A percentile compares a stretch with the other conserved stretches of the same genome.
Conservation (phyloP, 495 filamentous ascomycete species). For the Tuber microsphaerosporum region DNA sequence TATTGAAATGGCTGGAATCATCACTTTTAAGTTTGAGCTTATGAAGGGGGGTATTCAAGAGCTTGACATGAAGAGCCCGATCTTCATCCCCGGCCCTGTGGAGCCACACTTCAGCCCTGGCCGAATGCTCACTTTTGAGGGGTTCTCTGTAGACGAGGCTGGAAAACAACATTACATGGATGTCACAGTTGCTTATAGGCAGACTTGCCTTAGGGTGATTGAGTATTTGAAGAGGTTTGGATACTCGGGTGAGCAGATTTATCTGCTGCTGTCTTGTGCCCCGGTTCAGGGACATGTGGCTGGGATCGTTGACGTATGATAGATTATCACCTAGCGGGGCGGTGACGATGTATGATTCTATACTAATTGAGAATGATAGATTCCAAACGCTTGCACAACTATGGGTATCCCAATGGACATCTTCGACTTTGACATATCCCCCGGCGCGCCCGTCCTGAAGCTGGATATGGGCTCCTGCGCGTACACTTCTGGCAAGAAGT, state of each 20-base stretch:
- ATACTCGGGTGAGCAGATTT: constrained; percentile 71
- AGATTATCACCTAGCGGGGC: constrained; percentile 24
- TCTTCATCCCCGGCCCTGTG: constrained; percentile 84
- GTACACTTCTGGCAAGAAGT: constrained; percentile 41
- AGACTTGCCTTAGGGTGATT: constrained; percentile 73
- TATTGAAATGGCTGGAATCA: constrained; percentile 92
- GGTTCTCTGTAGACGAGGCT: constrained; percentile 84
- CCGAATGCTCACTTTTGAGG: constrained; percentile 84
- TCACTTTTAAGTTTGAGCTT: constrained; percentile 84
- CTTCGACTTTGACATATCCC: constrained; percentile 87
- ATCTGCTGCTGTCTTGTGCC: constrained; percentile 79
- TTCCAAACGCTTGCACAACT: constrained; percentile 76
- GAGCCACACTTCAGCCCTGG: constrained; percentile 87
- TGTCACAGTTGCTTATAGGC: constrained; percentile 83
- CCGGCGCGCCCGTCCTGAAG: constrained; percentile 54
- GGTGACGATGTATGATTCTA: background rate
- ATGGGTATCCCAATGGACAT: constrained; percentile 90
- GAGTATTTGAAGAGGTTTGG: constrained; percentile 84
- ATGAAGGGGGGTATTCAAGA: constrained; percentile 75
- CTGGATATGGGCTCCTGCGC: constrained; percentile 73
- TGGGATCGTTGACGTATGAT: constrained; percentile 81
- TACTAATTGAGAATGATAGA: constrained; percentile 27
- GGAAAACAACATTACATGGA: constrained; percentile 94
- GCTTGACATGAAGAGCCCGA: constrained; percentile 74
- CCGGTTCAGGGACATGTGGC: constrained; percentile 88